Evolutionary conservation across 2,329 filamentous ascomycete species (phyloP).

Genomic region (Colletotrichum orbiculare): DNA sequence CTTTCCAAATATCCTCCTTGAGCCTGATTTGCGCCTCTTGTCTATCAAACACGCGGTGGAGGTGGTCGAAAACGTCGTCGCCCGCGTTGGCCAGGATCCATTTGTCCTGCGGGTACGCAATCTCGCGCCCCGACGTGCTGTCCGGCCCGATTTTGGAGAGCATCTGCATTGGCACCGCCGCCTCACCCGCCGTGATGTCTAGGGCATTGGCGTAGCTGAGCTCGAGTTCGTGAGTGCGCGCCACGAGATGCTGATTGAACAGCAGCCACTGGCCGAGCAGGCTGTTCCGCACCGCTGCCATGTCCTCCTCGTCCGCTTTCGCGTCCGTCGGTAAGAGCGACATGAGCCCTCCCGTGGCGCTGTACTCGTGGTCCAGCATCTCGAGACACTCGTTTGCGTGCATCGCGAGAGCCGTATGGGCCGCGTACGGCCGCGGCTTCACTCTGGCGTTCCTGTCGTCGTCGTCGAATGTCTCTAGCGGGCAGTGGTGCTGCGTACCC

Average conservation of each 20-base stretch:
- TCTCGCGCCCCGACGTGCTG: conserved; percentile 61
- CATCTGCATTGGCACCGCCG: conserved; percentile 61
- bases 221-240: conserved; percentile 68
- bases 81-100: conserved; percentile 67
- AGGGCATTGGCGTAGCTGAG: conserved; percentile 61
- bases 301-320: conserved; percentile 48
- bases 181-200: conserved; percentile 62
- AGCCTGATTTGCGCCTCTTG: conserved; percentile 54
- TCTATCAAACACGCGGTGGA: conserved; percentile 60
- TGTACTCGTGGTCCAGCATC: conserved; percentile 69
- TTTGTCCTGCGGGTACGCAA: conserved; percentile 65
- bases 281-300: conserved; percentile 58
- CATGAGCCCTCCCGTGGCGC: conserved; percentile 65
- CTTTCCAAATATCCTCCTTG: conserved; percentile 47
- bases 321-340: conserved; percentile 61
- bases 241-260: conserved; percentile 63
- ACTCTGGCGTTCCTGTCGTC: conserved; percentile 40
- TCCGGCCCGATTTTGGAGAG: conserved; percentile 64
- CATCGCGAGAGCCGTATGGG: conserved; percentile 61
- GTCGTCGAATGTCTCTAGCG: conserved; percentile 46
- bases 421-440: conserved; percentile 52
- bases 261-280: conserved; percentile 68
- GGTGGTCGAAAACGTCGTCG: conserved; percentile 58
- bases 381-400: conserved; percentile 71
- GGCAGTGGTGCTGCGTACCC: conserved; percentile 59